Evolutionary conservation across 140 eudicot genomes (phyloP).

Genomic region (Oenanthe javanica): DNA sequence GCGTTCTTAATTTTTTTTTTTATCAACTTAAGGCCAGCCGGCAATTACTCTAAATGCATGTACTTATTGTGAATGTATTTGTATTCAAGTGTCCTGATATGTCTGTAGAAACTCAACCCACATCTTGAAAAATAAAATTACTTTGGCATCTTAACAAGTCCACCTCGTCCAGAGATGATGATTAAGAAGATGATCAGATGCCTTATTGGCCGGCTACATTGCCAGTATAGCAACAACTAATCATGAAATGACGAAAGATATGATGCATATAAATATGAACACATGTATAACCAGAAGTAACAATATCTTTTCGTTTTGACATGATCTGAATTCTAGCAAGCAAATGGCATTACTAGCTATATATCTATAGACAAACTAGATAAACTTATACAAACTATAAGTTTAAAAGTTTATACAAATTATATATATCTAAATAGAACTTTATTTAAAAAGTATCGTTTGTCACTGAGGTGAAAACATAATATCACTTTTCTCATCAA

Average conservation of each 20-base stretch:
- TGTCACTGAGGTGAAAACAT: too few relatives aligned
- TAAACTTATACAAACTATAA: too few relatives aligned
- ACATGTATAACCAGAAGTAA: background rate
- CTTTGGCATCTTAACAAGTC: background rate
- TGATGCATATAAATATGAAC: background rate
- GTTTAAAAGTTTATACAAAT: too few relatives aligned
- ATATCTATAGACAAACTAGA: too few relatives aligned
- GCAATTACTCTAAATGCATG: background rate
- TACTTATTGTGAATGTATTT: background rate
- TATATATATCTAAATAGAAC: too few relatives aligned
- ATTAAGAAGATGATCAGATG: background rate
- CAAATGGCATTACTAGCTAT: background rate
- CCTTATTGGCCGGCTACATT: background rate
- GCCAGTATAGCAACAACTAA: background rate
- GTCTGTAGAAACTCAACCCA: constrained; percentile 8
- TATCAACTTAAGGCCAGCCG: background rate
- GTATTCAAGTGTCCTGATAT: background rate
- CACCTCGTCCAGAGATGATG: background rate
- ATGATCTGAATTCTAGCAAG: background rate
- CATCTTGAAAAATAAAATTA: background rate
- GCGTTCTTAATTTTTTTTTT: background rate
- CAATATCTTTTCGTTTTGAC: background rate
- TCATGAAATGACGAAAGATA: background rate
- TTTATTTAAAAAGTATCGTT: too few relatives aligned
- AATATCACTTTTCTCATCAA: too few relatives aligned